Percentiles rank a stretch among this genome's conserved stretches.
Conservation (phyloP, 352 stramenopile genomes). For the Phytophthora pseudosyringae region DNA sequence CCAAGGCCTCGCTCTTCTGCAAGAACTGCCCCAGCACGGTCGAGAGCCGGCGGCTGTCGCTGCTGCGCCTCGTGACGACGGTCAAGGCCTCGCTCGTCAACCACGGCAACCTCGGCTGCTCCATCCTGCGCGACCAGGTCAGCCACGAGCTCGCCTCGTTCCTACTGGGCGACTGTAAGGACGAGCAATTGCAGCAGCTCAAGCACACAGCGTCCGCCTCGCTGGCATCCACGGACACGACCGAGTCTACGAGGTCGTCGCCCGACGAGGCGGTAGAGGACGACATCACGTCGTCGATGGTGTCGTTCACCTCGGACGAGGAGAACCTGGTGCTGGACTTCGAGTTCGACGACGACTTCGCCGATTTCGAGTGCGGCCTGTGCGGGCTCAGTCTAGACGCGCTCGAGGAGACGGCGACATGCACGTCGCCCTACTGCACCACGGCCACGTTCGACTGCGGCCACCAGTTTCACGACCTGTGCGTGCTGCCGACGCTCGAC, state of each 20-base stretch:
- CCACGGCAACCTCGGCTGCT: conserved; percentile 36
- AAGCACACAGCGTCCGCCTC: conserved; percentile 19
- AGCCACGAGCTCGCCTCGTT: conserved; percentile 37
- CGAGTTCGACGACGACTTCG: conserved; percentile 34
- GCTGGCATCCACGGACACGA: conserved; percentile 15
- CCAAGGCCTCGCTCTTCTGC: conserved; percentile 44
- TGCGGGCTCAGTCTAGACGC: conserved; percentile 35
- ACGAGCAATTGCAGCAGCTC: conserved; percentile 18
- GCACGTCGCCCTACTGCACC: conserved; percentile 27
- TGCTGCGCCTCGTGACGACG: conserved; percentile 32
- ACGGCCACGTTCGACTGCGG: conserved; percentile 43
- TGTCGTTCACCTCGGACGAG: conserved; percentile 41
- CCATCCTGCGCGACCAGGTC: conserved; percentile 34
- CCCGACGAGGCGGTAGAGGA: conserved; percentile 13
- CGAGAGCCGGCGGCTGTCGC: conserved; percentile 34
- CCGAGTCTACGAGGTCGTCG: conserved; percentile 12
- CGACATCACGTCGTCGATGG: conserved; percentile 27
- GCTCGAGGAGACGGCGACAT: conserved; percentile 19
- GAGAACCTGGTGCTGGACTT: conserved; percentile 35
- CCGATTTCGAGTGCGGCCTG: conserved; percentile 30
- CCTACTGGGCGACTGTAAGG: conserved; percentile 35
- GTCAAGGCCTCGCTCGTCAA: conserved; percentile 41
- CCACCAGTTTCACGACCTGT: conserved; percentile 46
- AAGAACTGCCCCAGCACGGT: conserved; percentile 39
- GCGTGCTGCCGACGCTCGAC: conserved; percentile 34